Base-by-base conservation (phyloP, 441 rosid species). In the Dalechampia spathulata region DNA sequence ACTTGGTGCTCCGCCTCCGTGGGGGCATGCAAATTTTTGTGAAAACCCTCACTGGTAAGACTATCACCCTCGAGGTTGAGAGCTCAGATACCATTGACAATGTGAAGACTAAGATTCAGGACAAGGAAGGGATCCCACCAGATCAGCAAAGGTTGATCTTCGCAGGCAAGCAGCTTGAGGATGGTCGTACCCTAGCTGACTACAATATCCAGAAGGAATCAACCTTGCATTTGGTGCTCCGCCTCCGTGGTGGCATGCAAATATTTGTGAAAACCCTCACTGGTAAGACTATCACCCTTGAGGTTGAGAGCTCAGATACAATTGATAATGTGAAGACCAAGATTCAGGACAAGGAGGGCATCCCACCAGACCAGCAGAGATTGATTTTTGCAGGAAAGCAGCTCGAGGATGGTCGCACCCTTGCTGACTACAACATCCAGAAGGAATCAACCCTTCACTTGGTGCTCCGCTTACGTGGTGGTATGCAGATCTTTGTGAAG, bases 121-220 rank as follows among this genome's bases (percentile, higher is more conserved):
- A n/a, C n/a, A n/a, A n/a, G n/a, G n/a, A n/a, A n/a, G n/a, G n/a
- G n/a, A n/a, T n/a, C n/a, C n/a, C n/a, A n/a, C 76, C 76, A 0
- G 76, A 72, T 44, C 76, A 72, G 54, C 76, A 72, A 49, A 64
- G 76, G 65, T 45, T 72, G 6, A 72, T 72, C 15, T 72, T 68
- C 49, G 77, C 77, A 0, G 77, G 77, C 2, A 72, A 51, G 16
- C 55, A 51, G 42, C 55, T 51, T 20, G 55, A 51, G 34, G 55
- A 51, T 50, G 55, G 55, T 0, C 55, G 55, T n/a, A 50, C 55
- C 23, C 55, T 50, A 7, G 55, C 55, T 9, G 55, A 51, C 42
- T 51, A 34, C 27, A 51, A 51, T 21, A 51, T 51, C 6, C 55
- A 51, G n/a, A 51, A 51, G 40, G 55, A 51, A 14, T 51, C 55